Conservation (phyloP, 2,329 filamentous ascomycete species). For the Nemania sp. region DNA sequence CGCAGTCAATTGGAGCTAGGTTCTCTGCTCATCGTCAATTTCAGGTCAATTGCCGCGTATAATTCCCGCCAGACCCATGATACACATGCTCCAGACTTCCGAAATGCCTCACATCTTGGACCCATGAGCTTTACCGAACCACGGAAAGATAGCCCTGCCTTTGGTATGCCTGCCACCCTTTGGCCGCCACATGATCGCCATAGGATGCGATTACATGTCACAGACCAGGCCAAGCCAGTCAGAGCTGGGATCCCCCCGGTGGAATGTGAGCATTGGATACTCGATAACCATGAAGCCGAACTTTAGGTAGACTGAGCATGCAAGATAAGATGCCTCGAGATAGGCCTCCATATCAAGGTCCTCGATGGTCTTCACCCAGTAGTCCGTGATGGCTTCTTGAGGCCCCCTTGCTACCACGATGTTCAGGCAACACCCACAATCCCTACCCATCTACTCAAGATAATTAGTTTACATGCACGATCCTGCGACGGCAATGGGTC, state of each 20-base stretch:
- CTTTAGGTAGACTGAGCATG: constrained; percentile 6
- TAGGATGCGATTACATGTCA: constrained; percentile 18
- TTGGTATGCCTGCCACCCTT: constrained; percentile 6
- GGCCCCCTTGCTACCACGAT: constrained; percentile 6
- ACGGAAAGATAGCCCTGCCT: constrained; percentile 9
- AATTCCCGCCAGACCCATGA: neutral
- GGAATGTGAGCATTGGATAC: constrained; percentile 16
- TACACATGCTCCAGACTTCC: neutral
- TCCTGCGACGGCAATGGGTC: too few species aligned
- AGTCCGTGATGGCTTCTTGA: constrained; percentile 8
- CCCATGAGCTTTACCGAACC: constrained; percentile 8
- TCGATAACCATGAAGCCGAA: constrained; percentile 8
- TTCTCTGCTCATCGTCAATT: neutral
- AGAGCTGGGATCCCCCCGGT: neutral
- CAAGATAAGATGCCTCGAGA: constrained; percentile 13
- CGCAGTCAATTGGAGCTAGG: too few species aligned
- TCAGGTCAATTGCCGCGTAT: neutral
- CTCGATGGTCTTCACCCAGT: neutral
- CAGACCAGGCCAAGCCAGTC: constrained; percentile 12
- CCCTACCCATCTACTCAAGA: constrained; percentile 1
- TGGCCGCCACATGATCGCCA: constrained; percentile 16
- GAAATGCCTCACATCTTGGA: neutral
- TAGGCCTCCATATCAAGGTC: constrained; percentile 8
- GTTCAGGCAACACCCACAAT: constrained; percentile 13
- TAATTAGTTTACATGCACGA: too few species aligned